These are phyloP conservation scores for Dalechampia spathulata DNA, from an alignment of 441 rosid species.

Conservation along the genomic window DNA sequence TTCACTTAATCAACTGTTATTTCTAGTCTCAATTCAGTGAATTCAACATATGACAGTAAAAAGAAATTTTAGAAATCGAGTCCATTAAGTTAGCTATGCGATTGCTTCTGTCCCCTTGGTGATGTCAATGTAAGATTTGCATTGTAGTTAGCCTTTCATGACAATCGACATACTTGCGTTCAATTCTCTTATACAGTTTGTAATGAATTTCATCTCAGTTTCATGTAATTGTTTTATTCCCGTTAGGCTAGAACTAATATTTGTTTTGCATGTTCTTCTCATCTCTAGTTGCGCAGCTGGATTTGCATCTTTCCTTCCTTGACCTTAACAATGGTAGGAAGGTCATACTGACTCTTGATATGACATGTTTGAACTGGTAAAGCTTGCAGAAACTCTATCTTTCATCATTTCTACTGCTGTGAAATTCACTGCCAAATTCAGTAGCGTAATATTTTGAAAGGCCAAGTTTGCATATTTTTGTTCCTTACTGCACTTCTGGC, in stretches of 20 bases:
- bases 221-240: background rate
- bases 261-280: conserved; percentile 3
- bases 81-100: too few relatives aligned
- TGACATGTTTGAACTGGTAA: conserved; percentile 75
- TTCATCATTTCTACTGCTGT: conserved; percentile 4
- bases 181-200: background rate
- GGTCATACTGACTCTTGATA: conserved; percentile 47
- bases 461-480: too few relatives aligned
- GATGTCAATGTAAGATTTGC: too few relatives aligned
- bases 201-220: background rate
- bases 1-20: too few relatives aligned
- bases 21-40: too few relatives aligned
- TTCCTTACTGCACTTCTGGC: too few relatives aligned
- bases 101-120: too few relatives aligned
- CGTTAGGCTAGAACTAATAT: conserved; percentile 8
- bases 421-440: conserved; percentile 1
- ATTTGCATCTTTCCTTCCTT: conserved; percentile 56
- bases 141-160: too few relatives aligned
- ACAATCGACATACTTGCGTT: background rate
- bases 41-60: too few relatives aligned
- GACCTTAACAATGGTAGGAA: conserved; percentile 43
- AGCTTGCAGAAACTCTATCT: conserved; percentile 12
- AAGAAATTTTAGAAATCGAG: too few relatives aligned
- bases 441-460: background rate
- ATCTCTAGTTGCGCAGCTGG: conserved; percentile 55